Evolutionary conservation across 768 basidiomycete species (phyloP).

Genomic region (Lactarius pseudohatsudake): DNA sequence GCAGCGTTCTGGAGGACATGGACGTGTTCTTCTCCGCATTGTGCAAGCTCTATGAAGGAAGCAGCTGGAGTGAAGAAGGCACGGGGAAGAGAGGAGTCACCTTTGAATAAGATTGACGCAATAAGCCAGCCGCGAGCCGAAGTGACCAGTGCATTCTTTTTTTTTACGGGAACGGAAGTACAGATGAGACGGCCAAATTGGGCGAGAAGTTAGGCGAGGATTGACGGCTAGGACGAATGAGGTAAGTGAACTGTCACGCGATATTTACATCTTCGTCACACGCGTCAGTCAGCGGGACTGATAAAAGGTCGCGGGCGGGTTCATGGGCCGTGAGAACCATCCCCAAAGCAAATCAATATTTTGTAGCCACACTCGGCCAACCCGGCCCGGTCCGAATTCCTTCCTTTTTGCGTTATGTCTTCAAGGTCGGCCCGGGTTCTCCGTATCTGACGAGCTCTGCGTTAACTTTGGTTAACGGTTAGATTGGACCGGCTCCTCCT

Average conservation of each 20-base stretch:
- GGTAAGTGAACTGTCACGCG: conserved; percentile 30
- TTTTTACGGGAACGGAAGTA: not conserved
- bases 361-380: conserved; percentile 41
- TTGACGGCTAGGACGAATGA: conserved; percentile 30
- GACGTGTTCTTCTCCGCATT: conserved; percentile 39
- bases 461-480: conserved; percentile 16
- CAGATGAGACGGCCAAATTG: conserved; percentile 19
- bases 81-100: conserved; percentile 37
- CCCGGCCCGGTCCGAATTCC: conserved; percentile 51
- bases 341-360: conserved; percentile 43
- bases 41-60: conserved; percentile 19
- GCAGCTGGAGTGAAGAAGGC: not conserved
- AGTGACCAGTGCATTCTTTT: conserved; percentile 6
- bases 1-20: conserved; percentile 21
- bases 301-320: conserved; percentile 32
- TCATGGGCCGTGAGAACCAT: conserved; percentile 40
- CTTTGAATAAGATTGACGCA: conserved; percentile 18
- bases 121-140: conserved; percentile 19
- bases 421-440: conserved; percentile 53
- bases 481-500: conserved; percentile 97
- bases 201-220: conserved; percentile 20
- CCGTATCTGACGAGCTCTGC: conserved; percentile 24
- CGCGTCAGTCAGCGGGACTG: conserved; percentile 23
- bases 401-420: conserved; percentile 64
- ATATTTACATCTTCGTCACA: conserved; percentile 29